A percentile compares a stretch with the other conserved stretches of the same genome.
These are phyloP conservation scores for Eucalyptus albens DNA, from an alignment of 345 rosid species.

Conservation along the genomic window DNA sequence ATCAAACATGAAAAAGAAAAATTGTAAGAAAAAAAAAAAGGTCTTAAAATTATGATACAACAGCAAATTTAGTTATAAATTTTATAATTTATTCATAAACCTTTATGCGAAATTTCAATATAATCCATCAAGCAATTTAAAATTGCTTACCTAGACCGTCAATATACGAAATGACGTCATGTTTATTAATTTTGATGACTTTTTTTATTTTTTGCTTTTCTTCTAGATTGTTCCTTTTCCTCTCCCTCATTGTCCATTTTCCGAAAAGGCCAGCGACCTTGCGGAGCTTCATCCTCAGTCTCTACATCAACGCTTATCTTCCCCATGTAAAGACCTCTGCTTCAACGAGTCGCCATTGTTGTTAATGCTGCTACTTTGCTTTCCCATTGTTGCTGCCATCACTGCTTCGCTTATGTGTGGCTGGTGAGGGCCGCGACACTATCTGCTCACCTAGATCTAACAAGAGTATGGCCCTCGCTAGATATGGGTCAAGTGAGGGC, in stretches of 20 bases:
- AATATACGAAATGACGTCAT: rapidly evolving
- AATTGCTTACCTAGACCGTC: no score
- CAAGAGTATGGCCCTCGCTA: rapidly evolving
- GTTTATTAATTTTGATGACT: no score
- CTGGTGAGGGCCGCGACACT: not conserved
- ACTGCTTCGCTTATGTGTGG: not conserved
- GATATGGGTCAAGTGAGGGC: not conserved
- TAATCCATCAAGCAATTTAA: no score
- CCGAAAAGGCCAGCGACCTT: not conserved
- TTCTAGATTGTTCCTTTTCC: not conserved
- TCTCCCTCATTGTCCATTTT: not conserved
- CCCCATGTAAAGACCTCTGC: not conserved
- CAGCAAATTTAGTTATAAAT: rapidly evolving
- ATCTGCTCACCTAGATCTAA: not conserved
- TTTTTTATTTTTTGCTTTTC: no score
- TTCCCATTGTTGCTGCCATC: not conserved
- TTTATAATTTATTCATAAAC: no score
- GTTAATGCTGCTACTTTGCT: not conserved
- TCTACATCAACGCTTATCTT: not conserved
- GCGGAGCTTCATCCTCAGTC: not conserved
- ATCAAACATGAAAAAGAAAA: not conserved
- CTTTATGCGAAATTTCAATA: rapidly evolving
- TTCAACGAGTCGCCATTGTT: not conserved
- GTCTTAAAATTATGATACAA: no score
- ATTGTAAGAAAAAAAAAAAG: no score